Percentiles rank a stretch among this genome's conserved stretches.
Evolutionary conservation across 257 asterid genomes (phyloP).

Genomic region (Echites panduratus): DNA sequence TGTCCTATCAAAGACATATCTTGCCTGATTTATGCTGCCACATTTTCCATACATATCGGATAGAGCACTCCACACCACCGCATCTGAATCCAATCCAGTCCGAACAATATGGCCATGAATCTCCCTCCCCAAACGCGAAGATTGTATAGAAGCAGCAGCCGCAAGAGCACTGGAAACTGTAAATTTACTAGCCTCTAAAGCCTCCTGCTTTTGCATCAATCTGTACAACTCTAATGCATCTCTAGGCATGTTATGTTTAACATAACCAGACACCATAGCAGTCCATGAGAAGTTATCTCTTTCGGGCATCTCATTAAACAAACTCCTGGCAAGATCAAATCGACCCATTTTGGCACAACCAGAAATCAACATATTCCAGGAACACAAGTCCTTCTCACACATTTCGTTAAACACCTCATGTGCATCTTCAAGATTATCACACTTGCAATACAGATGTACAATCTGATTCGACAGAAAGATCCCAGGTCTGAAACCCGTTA

Average conservation of each 20-base stretch:
- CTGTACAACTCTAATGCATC: constrained; percentile 9
- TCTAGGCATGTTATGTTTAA: constrained; percentile 3
- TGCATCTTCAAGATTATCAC: constrained; percentile 8
- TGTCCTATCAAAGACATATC: constrained; percentile 11
- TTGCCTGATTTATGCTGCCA: constrained; percentile 6
- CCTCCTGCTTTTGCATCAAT: constrained; percentile 2
- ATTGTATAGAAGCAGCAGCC: constrained; percentile 7
- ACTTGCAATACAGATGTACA: constrained; percentile 8
- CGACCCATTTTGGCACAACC: constrained; percentile 8
- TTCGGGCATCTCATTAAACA: constrained; percentile 7
- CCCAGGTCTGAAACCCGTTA: not conserved
- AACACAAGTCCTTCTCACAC: constrained; percentile 10
- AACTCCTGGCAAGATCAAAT: not conserved
- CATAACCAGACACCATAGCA: constrained; percentile 10
- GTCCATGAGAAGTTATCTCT: constrained; percentile 17
- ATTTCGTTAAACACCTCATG: constrained; percentile 6
- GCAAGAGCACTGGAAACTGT: constrained; percentile 9
- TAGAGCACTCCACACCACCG: constrained; percentile 14
- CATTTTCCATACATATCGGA: constrained; percentile 16
- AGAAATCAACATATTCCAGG: constrained; percentile 12
- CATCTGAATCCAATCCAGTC: constrained; percentile 11
- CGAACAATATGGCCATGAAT: constrained; percentile 12
- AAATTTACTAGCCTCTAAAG: constrained; percentile 1
- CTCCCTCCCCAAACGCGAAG: constrained; percentile 7
- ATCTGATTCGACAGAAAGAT: constrained; percentile 9